Percentiles rank a stretch among this genome's conserved stretches.
Evolutionary conservation across 2,329 filamentous ascomycete genomes (phyloP).

Genomic region (Tolypocladium tundrense): DNA sequence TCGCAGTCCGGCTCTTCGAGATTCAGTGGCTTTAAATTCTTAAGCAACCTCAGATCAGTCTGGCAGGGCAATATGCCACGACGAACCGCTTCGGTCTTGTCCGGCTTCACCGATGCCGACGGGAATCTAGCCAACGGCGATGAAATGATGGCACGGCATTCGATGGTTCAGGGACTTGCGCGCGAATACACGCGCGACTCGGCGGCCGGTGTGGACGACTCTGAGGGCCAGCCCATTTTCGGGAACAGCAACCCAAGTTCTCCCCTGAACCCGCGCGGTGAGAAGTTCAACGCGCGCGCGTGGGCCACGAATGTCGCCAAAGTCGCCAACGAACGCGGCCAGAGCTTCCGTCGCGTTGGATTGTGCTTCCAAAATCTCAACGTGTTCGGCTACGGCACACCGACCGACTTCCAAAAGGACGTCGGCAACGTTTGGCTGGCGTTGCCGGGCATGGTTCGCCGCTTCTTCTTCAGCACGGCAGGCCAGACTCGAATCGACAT

Average conservation of each 20-base stretch:
- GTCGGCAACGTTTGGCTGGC: not conserved
- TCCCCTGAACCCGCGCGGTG: not conserved
- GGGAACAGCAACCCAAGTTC: not conserved
- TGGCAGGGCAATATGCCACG: not conserved
- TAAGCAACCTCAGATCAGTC: too few species aligned
- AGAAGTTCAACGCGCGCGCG: not conserved
- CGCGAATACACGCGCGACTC: not conserved
- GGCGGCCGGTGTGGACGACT: not conserved
- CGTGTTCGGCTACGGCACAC: not conserved
- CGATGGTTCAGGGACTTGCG: not conserved
- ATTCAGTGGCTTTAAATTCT: not conserved
- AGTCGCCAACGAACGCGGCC: not conserved
- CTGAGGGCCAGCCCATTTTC: not conserved
- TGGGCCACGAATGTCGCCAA: not conserved
- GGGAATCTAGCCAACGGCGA: not conserved
- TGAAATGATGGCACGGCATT: not conserved
- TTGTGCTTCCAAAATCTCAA: not conserved
- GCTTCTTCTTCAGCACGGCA: not conserved
- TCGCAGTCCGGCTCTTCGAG: too few species aligned
- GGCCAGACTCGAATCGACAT: not conserved
- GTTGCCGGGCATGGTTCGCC: not conserved
- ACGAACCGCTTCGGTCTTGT: not conserved
- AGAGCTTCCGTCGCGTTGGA: not conserved
- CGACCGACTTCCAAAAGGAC: not conserved
- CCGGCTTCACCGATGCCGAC: too few species aligned